Evolutionary conservation across 345 rosid genomes (phyloP).

Genomic region (Arabis alpina): DNA sequence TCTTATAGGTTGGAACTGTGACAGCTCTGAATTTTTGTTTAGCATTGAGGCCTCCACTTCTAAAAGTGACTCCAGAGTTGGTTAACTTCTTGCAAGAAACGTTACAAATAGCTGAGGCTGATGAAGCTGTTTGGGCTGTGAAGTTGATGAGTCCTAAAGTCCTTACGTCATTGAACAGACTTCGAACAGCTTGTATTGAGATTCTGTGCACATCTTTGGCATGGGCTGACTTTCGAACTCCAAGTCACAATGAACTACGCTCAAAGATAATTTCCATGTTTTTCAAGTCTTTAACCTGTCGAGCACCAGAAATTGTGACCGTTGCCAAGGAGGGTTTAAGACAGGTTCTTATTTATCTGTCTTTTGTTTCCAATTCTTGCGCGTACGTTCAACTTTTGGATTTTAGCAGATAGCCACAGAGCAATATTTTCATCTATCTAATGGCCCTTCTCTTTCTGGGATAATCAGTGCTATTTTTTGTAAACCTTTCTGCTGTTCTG

Average conservation of each 20-base stretch:
- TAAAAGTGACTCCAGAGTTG: constrained; percentile 91
- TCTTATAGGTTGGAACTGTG: constrained; percentile 86
- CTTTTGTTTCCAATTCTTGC: constrained; percentile 30
- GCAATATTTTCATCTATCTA: constrained; percentile 20
- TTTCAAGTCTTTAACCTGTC: constrained; percentile 94
- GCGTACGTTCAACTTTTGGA: background rate
- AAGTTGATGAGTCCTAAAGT: constrained; percentile 90
- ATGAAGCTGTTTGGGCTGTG: constrained; percentile 87
- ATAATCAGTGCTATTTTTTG: constrained; percentile 5
- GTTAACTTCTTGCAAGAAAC: constrained; percentile 97
- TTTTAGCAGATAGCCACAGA: constrained; percentile 6
- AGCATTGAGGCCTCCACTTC: constrained; percentile 97
- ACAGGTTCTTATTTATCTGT: constrained; percentile 58
- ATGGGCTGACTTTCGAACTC: constrained; percentile 94
- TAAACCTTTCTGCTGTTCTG: constrained; percentile 15
- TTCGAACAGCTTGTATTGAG: constrained; percentile 95
- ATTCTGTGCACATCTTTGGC: constrained; percentile 96
- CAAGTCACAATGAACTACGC: constrained; percentile 81
- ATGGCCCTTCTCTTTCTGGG: constrained; percentile 29
- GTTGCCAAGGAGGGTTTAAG: constrained; percentile 98
- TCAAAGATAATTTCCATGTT: constrained; percentile 97
- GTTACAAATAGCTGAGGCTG: constrained; percentile 97
- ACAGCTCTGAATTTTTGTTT: constrained; percentile 95
- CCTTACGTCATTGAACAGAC: constrained; percentile 77
- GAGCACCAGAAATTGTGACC: constrained; percentile 90